Percentiles rank a stretch among this genome's conserved stretches.
Evolutionary conservation across 2,329 filamentous ascomycete species (phyloP).

Genomic region (Alternaria postmessia): DNA sequence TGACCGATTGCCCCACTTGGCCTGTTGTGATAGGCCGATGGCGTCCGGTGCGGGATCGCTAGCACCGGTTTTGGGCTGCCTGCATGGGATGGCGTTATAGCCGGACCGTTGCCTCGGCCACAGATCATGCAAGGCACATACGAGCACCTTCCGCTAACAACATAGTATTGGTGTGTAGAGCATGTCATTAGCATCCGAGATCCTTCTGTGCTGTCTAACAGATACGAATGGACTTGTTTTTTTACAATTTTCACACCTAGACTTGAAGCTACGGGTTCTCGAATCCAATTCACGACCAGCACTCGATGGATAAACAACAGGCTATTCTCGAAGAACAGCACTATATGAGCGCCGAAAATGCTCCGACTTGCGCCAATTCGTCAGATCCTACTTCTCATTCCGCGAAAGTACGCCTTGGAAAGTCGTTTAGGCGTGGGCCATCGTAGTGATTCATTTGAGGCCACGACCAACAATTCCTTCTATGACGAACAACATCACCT

Average conservation of each 20-base stretch:
- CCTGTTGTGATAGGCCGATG: not conserved
- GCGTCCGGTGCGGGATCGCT: not conserved
- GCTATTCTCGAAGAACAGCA: not conserved
- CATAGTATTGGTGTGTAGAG: not conserved
- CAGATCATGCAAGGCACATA: slow-evolving; percentile 7
- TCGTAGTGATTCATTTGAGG: not conserved
- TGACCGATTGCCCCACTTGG: not conserved
- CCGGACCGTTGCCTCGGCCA: slow-evolving; percentile 6
- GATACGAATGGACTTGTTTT: not conserved
- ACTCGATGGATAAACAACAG: not conserved
- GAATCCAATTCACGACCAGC: not conserved
- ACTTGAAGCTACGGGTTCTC: not conserved
- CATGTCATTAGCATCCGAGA: not conserved
- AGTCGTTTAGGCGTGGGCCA: not conserved
- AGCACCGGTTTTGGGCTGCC: slow-evolving; percentile 5
- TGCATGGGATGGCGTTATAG: slow-evolving; percentile 3
- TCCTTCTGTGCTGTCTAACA: not conserved
- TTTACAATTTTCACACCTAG: not conserved
- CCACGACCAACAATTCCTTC: not conserved
- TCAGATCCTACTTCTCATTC: not conserved
- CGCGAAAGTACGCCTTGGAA: not conserved
- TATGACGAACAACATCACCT: not conserved
- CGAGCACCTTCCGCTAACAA: slow-evolving; percentile 7
- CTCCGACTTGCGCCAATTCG: not conserved
- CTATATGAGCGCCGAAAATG: not conserved